Evolutionary conservation across 208 protist genomes (phyloP).

Genomic region (Acanthamoeba healyi): DNA sequence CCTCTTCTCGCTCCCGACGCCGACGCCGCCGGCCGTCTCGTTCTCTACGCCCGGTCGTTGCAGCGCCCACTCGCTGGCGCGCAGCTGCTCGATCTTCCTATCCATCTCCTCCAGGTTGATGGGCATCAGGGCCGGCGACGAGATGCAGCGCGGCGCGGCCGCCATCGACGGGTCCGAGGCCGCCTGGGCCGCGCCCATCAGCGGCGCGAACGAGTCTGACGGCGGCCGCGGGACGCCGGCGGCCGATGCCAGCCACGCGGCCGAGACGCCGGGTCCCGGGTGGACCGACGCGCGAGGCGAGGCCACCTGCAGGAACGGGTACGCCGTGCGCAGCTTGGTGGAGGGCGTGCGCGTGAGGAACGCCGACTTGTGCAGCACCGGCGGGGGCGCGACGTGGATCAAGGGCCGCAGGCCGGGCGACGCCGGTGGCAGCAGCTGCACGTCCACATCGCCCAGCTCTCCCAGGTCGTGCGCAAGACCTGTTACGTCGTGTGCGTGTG

Average conservation of each 20-base stretch:
- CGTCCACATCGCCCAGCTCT: background rate
- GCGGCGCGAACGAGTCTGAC: slow-evolving; percentile 1
- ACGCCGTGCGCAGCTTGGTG: background rate
- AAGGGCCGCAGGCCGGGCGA: background rate
- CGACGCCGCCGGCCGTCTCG: too few species aligned
- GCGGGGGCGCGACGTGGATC: background rate
- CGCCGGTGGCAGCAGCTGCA: background rate
- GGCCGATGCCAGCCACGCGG: background rate
- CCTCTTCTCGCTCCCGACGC: background rate
- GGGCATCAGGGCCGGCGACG: slow-evolving; percentile 17
- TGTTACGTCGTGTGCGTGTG: too few species aligned
- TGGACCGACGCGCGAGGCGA: background rate
- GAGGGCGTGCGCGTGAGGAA: slow-evolving; percentile 3
- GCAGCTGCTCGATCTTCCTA: slow-evolving; percentile 44
- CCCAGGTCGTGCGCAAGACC: background rate
- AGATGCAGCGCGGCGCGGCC: background rate
- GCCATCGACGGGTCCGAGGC: background rate
- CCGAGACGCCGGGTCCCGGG: background rate
- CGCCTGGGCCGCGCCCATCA: background rate
- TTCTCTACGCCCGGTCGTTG: background rate
- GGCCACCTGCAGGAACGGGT: slow-evolving; percentile 15
- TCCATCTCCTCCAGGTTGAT: slow-evolving; percentile 57
- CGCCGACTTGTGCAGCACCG: background rate
- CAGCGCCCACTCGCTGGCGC: background rate
- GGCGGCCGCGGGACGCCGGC: background rate